Conservation (phyloP, 2,329 filamentous ascomycete genomes). For the Botrytis deweyae region DNA sequence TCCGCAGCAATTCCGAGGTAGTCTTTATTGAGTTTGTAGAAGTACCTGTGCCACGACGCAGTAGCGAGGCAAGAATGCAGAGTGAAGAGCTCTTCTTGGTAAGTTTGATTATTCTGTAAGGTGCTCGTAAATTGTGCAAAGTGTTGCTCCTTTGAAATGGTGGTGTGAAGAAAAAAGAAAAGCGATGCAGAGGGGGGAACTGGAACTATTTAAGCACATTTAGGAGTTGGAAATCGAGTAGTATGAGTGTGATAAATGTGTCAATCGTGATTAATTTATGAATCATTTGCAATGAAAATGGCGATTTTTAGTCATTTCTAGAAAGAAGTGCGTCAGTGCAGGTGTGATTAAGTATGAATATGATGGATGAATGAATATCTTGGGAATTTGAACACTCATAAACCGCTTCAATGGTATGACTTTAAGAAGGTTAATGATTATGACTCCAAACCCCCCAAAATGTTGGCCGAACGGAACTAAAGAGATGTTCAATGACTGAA, state of each 20-base stretch:
- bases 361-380: accelerated
- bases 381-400: neutral
- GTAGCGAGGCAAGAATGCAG: neutral
- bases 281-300: neutral
- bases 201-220: neutral
- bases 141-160: neutral
- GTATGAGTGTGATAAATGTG: neutral
- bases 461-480: neutral
- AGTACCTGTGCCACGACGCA: neutral
- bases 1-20: no score
- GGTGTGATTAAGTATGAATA: neutral
- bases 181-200: neutral
- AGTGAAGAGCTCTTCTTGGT: neutral
- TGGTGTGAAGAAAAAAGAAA: neutral
- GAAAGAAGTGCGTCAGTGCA: neutral
- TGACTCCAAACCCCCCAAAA: neutral
- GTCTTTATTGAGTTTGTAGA: no score
- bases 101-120: neutral
- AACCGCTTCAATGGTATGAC: accelerated
- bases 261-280: neutral
- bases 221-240: neutral
- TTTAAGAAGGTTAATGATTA: neutral
- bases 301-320: accelerated
- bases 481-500: neutral
- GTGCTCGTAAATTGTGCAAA: neutral